Base-by-base conservation (phyloP, 257 asterid species). In the Lantana camara region DNA sequence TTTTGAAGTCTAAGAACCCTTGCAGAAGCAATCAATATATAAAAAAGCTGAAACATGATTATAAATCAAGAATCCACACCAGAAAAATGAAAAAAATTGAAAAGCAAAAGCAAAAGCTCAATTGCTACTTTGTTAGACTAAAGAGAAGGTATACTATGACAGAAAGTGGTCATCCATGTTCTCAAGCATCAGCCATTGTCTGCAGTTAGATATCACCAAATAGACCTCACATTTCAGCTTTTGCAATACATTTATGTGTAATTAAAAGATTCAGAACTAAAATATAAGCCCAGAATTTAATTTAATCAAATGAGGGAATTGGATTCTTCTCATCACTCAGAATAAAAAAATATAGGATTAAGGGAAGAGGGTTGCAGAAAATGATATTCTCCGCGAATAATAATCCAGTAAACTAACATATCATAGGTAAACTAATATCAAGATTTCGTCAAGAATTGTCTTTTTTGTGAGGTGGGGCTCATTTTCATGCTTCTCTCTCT, bases 61-160 rank as follows among this genome's bases (percentile, higher is more conserved):
- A 56, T 76, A 75, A 73, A 77, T 84, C 76, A 72, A 75, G 76
- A 74, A 77, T 74, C 79, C 68, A 77, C 41, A 48, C 79, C 48
- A 64, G 79, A 69, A 76, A 79, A 72, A 72, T 65, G 34, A 73
- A 60, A 29, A 66, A 67, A 38, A 80, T 77, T 80, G 60, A 70
- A 65, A 77, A 75, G 82, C 67, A 75, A 75, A 80, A 75, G 78
- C 62, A 48, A 82, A 78, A 77, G 80, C 60, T 60, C 20, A 47
- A 34, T 58, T 73, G 73, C 75, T 62, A 51, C 80, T 66, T 71
- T 75, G 79, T 71, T 64, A 55, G 47, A 52, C 35, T 75, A 74
- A 72, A 78, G 76, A 51, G 64, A 75, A 22, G 75, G 78, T 68
- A 81, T 67, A 70, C 73, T 64, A 82, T 72, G 91, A 80, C 37